A percentile compares a stretch with the other conserved stretches of the same genome.
phyloP scores from a whole-genome alignment of 2,329 filamentous ascomycete genomes.

The Colletotrichum kahawae region DNA sequence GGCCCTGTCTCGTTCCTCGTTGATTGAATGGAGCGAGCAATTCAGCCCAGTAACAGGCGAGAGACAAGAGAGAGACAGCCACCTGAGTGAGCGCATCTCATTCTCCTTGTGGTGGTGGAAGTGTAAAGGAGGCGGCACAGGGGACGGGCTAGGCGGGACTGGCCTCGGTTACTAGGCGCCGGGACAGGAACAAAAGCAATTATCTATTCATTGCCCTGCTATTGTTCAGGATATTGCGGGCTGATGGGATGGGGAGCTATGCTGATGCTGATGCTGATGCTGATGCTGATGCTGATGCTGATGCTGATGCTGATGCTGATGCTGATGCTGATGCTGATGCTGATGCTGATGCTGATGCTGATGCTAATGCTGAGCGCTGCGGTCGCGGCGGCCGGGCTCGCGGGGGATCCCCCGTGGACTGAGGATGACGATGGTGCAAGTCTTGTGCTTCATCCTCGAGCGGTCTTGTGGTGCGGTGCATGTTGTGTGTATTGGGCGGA shows the following conservation, averaged over 20 bases:
- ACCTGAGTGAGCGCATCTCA: background rate
- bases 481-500: background rate
- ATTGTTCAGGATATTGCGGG: background rate
- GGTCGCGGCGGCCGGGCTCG: background rate
- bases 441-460: background rate
- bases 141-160: background rate
- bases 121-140: conserved; percentile 2
- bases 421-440: background rate
- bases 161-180: background rate
- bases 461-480: background rate
- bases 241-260: background rate
- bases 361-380: background rate
- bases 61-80: background rate
- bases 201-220: background rate
- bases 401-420: background rate
- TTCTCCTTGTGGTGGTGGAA: background rate
- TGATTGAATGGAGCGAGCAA: background rate
- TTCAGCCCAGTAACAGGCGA: background rate
- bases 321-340: no score
- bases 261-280: no score
- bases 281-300: background rate
- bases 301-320: no score
- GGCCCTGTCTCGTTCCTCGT: background rate
- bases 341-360: no score
- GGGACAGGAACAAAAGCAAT: background rate